phyloP scores from a whole-genome alignment of 2,329 filamentous ascomycete species.

The Chaetomium olivaceum region DNA sequence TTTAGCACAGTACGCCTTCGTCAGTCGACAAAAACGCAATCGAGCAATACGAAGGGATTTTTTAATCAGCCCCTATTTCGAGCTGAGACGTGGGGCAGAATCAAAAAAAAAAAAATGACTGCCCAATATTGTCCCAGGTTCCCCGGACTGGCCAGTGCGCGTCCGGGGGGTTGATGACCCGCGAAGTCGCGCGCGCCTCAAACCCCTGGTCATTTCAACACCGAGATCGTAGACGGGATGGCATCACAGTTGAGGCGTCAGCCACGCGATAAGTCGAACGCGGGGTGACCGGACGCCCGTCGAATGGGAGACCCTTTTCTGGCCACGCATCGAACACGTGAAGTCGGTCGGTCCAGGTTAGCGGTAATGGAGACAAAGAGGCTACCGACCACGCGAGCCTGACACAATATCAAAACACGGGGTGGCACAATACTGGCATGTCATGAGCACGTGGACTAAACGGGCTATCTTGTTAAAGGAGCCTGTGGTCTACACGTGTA shows the following conservation, averaged over 20 bases:
- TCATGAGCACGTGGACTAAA: background rate
- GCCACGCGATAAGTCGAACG: background rate
- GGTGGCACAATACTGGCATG: background rate
- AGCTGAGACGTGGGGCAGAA: background rate
- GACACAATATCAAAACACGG: background rate
- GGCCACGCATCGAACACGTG: background rate
- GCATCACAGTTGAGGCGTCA: background rate
- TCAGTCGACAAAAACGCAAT: background rate
- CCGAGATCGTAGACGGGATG: background rate
- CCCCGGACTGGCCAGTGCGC: constrained; percentile 9
- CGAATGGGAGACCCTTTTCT: background rate
- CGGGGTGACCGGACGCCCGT: background rate
- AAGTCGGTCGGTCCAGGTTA: background rate
- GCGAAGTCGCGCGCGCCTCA: background rate
- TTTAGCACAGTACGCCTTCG: background rate
- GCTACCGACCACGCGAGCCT: background rate
- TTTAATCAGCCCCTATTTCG: background rate
- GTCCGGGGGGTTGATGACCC: background rate
- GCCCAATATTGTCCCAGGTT: background rate
- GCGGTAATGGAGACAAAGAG: background rate
- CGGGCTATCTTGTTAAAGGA: background rate
- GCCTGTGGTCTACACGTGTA: background rate
- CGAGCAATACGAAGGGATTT: background rate
- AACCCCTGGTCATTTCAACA: constrained; percentile 8
- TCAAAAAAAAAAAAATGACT: background rate